Evolutionary conservation across 495 filamentous ascomycete genomes (phyloP), one percentile per base, ranked within the genome.

Genomic region (Penicillium riverlandense): DNA sequence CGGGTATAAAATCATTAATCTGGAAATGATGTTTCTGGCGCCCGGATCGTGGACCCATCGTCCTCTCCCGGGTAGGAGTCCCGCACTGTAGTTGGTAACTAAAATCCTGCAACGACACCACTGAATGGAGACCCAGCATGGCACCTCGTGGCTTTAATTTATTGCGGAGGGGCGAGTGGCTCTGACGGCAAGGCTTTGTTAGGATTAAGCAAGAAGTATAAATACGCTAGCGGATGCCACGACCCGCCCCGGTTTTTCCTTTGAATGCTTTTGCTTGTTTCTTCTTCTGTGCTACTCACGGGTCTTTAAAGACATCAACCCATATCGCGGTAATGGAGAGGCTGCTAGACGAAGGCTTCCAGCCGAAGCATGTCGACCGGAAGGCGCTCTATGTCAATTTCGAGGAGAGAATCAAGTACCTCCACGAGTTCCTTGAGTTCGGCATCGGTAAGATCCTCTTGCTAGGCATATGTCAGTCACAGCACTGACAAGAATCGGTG

Each of bases 381-480:
- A 82, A 82, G 56, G 71, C 77, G 15, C 65, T 88, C 9, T 86
- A 87, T 61, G 84, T 77, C 13, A 74, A 70, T 42, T 71, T 88
- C 1, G 80, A 83, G 43, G 71, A 77, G 3, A 71, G 84, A 41
- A 79, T 88, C 43, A 72, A 76, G 45, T 88, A 88, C 47, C 69
- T 88, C 4, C 82, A 84, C 43, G 72, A 76, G 4, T 86, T 88
- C 31, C 74, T 88, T 11, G 84, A 88, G 54, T 88, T 87, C 61
- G 79, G 75, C 48, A 65, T 74, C 16, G 69, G 84, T 86, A 72
- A 43, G 75, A 14, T n/a, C 8, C 10, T 32, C 40, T 13, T 14
- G 12, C 12, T 4, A 3, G 6, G 12, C 37, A 8, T 0, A 13
- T 11, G 35, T 5, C 13, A n/a, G 28, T 22, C 12, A 35, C 10